Evolutionary conservation across 768 basidiomycete genomes (phyloP), one percentile per base, ranked within the genome.

Genomic region (Strobilomyces confusus): DNA sequence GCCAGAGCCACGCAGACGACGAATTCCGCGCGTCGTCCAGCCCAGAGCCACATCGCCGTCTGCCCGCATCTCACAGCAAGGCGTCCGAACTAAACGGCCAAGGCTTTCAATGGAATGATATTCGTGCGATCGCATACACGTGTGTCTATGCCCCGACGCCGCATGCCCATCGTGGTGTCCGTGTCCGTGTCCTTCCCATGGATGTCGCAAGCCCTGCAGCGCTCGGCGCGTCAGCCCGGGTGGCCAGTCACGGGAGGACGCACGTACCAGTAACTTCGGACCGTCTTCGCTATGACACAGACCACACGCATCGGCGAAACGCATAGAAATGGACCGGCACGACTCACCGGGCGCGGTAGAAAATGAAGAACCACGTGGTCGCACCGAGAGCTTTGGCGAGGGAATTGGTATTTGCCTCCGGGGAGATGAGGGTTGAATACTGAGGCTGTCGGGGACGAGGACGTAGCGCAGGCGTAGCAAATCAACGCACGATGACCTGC

Each of bases 331-430:
- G 26, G 36, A 17, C 23, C 44, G 9, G 11, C 26, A n/a, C 1
- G 9, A 77, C 87, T 65, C 64, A 95, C 94, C 92, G 79, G 58
- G 89, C 87, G 52, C 94, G 85, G 73, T 95, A 97, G 77, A 97
- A 95, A 68, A 97, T 93, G 77, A 94, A 97, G 82, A 95, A 95
- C 94, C 94, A 97, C 94, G 95, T 95, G 23, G 84, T 81, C 32
- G 93, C 94, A 46, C 94, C 94, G 42, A 97, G 76, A 55, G 82
- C 84, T 72, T 93, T 94, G 25, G 88, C 81, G 29, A 95, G 77
- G n/a, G 69, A 92, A 83, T 54, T 80, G 81, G 71, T 93, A 84
- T 63, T 77, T 81, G 63, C 82, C 77, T 13, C 87, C 83, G 9
- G 92, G 90, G 26, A 93, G 77, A 68, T 93, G 93, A 36, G 93